Evolutionary conservation across 768 basidiomycete species (phyloP).

Genomic region (Pleurotus djamor): DNA sequence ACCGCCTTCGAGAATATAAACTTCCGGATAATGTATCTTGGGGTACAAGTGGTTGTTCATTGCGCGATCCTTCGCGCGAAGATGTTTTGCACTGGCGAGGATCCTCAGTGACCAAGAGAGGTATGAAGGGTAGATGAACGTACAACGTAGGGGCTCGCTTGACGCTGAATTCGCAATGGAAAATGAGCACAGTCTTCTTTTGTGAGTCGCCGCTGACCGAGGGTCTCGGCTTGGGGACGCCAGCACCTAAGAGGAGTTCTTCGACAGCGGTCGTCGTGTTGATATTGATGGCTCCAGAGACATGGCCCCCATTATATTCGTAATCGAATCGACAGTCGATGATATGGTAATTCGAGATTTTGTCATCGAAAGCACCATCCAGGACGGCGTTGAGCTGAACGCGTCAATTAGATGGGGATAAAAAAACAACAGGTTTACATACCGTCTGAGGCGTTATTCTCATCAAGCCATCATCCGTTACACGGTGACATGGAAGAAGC

Average conservation of each 20-base stretch:
- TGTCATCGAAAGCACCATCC: slow-evolving; percentile 65
- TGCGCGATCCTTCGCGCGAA: slow-evolving; percentile 87
- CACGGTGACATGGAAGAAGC: slow-evolving; percentile 89
- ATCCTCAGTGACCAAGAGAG: not conserved
- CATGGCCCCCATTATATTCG: slow-evolving; percentile 92
- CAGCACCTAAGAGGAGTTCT: slow-evolving; percentile 68
- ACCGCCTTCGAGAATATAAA: slow-evolving; percentile 96
- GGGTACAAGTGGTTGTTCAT: slow-evolving; percentile 90
- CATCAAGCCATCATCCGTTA: slow-evolving; percentile 94
- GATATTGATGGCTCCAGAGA: slow-evolving; percentile 89
- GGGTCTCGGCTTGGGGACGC: slow-evolving; percentile 54
- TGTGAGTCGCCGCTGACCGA: slow-evolving; percentile 71
- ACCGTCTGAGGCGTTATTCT: slow-evolving; percentile 83
- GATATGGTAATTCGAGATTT: slow-evolving; percentile 70
- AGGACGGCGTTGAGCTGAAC: slow-evolving; percentile 74
- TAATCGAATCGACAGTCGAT: slow-evolving; percentile 99
- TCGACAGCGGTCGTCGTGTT: slow-evolving; percentile 80
- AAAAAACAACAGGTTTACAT: slow-evolving; percentile 21
- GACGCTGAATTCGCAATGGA: slow-evolving; percentile 97
- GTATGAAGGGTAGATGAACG: slow-evolving; percentile 23
- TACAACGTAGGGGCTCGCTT: slow-evolving; percentile 97
- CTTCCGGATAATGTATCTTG: slow-evolving; percentile 91
- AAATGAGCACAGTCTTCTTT: slow-evolving; percentile 84
- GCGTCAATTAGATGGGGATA: slow-evolving; percentile 6
- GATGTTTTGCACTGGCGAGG: slow-evolving; percentile 77